phyloP scores from a whole-genome alignment of 2,329 filamentous ascomycete genomes.

The Xylaria sp. region DNA sequence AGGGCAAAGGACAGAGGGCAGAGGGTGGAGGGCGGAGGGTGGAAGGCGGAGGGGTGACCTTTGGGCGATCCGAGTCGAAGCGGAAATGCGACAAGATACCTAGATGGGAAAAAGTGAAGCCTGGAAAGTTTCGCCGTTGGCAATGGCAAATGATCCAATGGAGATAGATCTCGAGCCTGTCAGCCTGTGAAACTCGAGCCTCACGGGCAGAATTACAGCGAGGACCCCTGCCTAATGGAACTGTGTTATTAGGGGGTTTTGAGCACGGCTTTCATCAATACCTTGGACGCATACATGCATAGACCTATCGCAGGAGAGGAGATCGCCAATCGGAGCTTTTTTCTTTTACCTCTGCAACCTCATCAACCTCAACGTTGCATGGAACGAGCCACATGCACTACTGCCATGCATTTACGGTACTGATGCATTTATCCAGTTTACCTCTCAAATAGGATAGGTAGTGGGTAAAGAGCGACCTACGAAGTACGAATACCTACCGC shows the following conservation, averaged over 20 bases:
- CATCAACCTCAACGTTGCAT: too few species aligned
- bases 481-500: too few species aligned
- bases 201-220: not conserved
- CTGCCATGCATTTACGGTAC: too few species aligned
- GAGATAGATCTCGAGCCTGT: not conserved
- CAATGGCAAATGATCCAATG: not conserved
- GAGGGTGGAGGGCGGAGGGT: slow-evolving; percentile 10
- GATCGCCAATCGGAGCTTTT: not conserved
- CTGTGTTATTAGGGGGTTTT: too few species aligned
- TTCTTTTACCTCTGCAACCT: too few species aligned
- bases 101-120: not conserved
- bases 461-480: too few species aligned
- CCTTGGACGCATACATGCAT: not conserved
- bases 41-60: not conserved
- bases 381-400: not conserved
- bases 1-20: not conserved
- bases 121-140: not conserved
- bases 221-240: too few species aligned
- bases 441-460: too few species aligned
- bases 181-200: not conserved
- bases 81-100: not conserved
- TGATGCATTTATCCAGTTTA: too few species aligned
- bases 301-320: not conserved
- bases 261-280: too few species aligned
- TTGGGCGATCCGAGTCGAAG: not conserved